Base-by-base conservation (phyloP, 805 yeast species). In the Cyberlindnera galapagoensis region DNA sequence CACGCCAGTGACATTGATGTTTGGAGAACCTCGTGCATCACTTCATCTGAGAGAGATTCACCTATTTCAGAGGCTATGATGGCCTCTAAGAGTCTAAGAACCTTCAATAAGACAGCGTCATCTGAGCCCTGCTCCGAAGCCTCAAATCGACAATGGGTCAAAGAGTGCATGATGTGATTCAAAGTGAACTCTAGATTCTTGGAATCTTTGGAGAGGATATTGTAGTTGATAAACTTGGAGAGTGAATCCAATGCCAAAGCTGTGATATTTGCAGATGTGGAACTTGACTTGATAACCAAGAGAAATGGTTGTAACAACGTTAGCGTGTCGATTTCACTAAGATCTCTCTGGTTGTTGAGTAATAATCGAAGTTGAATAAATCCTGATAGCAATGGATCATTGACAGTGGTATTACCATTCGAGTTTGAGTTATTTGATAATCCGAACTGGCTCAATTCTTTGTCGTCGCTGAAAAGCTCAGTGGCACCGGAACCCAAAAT, bases 91-190 rank as follows among this genome's bases (percentile, higher is more conserved):
- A 90, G 62, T 26, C 80, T 66, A 40, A 92, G 71, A 14, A 92
- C 94, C 50, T 84, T 84, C 31, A 90, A 67, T 28, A 92, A 62
- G 4, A 92, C 90, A 1, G 94, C 83, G 54, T 92, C 98, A 59
- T 92, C 97, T 26, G 85, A 80, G 21, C 80, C 71, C 54, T 86
- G 94, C 52, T 88, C 96, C 1, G 92, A 81, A 3, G 95, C 95
- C 62, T 92, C 97, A 54, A 92, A 92, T 28, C 95, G 74, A 59
- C 97, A 92, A 53, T 86, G 95, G 1, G 97, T 84, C 40, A 92
- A 67, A 0, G 97, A 73, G 20, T 59, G 60, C 30, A 65, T 59
- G 29, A 82, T 68, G 49, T 83, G 85, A 12, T 76, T 70, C 39
- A 84, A 57, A 2, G 81, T 70, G 28, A 62, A 67, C 20, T 63